Evolutionary conservation across 805 yeast genomes (phyloP), one percentile per base, ranked within the genome.

Genomic region (Zygotorulaspora florentina): DNA sequence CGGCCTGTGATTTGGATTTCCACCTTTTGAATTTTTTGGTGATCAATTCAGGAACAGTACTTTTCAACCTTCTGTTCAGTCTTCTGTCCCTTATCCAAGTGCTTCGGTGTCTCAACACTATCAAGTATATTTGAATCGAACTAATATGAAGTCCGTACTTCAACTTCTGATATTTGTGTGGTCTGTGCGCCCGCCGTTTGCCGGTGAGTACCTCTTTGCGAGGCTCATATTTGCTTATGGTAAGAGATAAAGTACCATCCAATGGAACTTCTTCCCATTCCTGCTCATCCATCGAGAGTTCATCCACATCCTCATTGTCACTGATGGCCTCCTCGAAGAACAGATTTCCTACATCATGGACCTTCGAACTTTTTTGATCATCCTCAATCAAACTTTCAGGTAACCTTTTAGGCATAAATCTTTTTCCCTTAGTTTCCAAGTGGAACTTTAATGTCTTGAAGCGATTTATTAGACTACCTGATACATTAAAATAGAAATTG

Each of bases 191-290:
- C 33, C 43, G 40, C 28, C 3, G n/a, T 9, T 13, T 29, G n/a
- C 15, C 33, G 5, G 4, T 26, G 15, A n/a, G 39, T 20, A 13
- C 6, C 18, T 23, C 11, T 41, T 15, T 11, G 39, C 26, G 12
- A 31, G 31, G 23, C 35, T 15, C 13, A 20, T 3, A 7, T 34
- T 37, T 29, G 18, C 2, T 29, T 9, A 35, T 26, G 16, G 40
- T 47, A 17, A 34, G 26, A 16, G 33, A 16, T 20, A 30, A 35
- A 15, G 18, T 37, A 15, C 40, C 38, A 33, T 50, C 45, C 15
- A 61, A 42, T 4, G 58, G 50, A 2, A 61, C 55, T 11, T 61
- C 65, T 45, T 61, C 65, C 66, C 66, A 62, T 30, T 58, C 64
- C 9, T 53, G 42, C 16, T 52, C 59, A 16, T 46, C 47, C 13